phyloP scores from a whole-genome alignment of 2,329 filamentous ascomycete genomes.

The Xylaria sp. region DNA sequence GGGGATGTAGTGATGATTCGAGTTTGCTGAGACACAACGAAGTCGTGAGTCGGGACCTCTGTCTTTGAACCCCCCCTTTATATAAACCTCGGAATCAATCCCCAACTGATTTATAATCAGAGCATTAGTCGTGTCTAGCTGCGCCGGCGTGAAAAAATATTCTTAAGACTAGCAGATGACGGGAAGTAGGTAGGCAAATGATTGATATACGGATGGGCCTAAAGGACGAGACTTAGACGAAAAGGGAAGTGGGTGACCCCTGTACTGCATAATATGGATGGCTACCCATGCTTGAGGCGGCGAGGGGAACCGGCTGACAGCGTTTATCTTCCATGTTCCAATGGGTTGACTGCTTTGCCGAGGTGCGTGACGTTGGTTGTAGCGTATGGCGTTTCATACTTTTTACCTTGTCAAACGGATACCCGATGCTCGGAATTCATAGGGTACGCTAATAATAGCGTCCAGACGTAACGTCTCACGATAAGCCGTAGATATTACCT shows the following conservation, averaged over 20 bases:
- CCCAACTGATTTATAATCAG: slow-evolving; percentile 24
- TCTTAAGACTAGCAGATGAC: too few species aligned
- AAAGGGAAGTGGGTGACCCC: slow-evolving; percentile 37
- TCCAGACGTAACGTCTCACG: too few species aligned
- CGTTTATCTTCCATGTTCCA: slow-evolving; percentile 13
- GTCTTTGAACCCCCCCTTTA: slow-evolving; percentile 24
- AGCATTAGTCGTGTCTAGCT: too few species aligned
- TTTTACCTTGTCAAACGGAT: neutral
- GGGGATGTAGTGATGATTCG: slow-evolving; percentile 26
- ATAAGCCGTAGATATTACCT: too few species aligned
- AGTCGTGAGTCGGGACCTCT: slow-evolving; percentile 27
- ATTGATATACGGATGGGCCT: too few species aligned
- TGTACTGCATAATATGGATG: slow-evolving; percentile 31
- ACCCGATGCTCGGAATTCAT: neutral
- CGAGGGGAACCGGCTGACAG: slow-evolving; percentile 5
- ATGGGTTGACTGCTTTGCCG: slow-evolving; percentile 3
- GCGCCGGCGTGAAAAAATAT: too few species aligned
- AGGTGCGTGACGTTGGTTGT: neutral
- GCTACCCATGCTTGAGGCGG: neutral
- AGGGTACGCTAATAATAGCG: slow-evolving; percentile 1
- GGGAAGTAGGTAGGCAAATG: too few species aligned
- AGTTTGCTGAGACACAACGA: slow-evolving; percentile 18
- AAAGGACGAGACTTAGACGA: slow-evolving; percentile 31
- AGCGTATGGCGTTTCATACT: neutral
- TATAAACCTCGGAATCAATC: slow-evolving; percentile 21